Percentiles rank a stretch among this genome's conserved stretches.
Evolutionary conservation across 108 stramenopile species (phyloP).

Genomic region (Cafeteria roenbergensis): DNA sequence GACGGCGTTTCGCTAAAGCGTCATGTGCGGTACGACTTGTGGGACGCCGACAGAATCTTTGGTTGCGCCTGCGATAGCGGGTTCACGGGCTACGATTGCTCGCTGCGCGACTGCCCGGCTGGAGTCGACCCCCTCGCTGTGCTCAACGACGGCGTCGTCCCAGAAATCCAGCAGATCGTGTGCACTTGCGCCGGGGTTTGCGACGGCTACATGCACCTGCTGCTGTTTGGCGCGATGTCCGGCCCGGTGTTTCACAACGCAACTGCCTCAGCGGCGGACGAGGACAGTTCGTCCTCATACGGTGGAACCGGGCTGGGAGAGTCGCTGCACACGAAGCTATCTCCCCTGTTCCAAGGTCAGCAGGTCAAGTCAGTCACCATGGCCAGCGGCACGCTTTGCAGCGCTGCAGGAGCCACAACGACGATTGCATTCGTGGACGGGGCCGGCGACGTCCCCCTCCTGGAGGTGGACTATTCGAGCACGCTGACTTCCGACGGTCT

Average conservation of each 20-base stretch:
- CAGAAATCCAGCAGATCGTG: neutral
- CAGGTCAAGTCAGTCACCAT: neutral
- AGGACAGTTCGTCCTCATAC: neutral
- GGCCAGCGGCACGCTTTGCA: neutral
- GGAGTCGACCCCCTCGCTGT: conserved; percentile 7
- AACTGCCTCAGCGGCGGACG: neutral
- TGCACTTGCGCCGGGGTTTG: neutral
- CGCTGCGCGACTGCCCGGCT: neutral
- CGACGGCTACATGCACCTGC: neutral
- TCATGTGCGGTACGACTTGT: too few relatives aligned
- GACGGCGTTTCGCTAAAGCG: too few relatives aligned
- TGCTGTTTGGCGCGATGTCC: neutral
- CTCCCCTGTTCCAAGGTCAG: too few relatives aligned
- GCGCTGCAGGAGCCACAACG: neutral
- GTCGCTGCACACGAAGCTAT: neutral
- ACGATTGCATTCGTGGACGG: neutral
- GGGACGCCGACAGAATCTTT: conserved; percentile 10
- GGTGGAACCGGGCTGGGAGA: neutral
- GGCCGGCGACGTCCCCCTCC: neutral
- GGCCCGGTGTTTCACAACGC: neutral
- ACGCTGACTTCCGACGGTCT: too few relatives aligned
- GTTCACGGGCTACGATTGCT: conserved; percentile 3
- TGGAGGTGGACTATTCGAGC: too few relatives aligned
- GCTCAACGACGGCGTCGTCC: too few relatives aligned
- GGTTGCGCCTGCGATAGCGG: conserved; percentile 5